Evolutionary conservation across 2,329 filamentous ascomycete genomes (phyloP), one percentile per base, ranked within the genome.

Genomic region (Chaetomiaceae sp.): DNA sequence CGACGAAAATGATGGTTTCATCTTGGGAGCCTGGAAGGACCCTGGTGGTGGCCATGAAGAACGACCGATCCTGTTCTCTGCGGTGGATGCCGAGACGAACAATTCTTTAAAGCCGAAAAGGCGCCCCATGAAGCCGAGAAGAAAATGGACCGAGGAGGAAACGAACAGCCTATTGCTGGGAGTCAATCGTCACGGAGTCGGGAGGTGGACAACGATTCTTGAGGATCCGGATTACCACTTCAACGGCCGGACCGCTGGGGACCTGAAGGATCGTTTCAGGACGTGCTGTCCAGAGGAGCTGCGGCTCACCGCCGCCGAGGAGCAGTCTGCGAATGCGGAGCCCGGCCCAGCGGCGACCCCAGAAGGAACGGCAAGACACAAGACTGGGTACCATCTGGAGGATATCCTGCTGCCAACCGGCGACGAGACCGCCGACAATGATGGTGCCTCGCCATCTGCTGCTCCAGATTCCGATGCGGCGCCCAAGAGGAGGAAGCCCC

Each of bases 121-220:
- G 61, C 75, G 78, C 37, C 76, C 78, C 10, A 75, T 76, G 6
- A 84, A 82, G 61, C 76, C 79, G 1, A 73, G 82, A 54, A 74
- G 77, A 48, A 84, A 83, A 60, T 86, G 82, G 82, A 79, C 80
- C 0, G 80, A 85, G 56, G 77, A 82, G 53, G 82, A 86, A 65
- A 86, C 82, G 1, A 82, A 79, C 46, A 75, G 83, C 58, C 70
- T 86, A 8, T 66, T 86, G 13, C 69, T 83, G 2, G 82, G 82
- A 0, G 82, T 85, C 25, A 76, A 76, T 60, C 78, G 79, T 29
- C 76, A 86, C 61, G 83, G 83, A 1, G 78, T 86, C 8, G 83
- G 82, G 33, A 82, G 80, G 60, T 86, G 82, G 82, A 84, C 80
- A 8, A 78, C 73, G 51, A 86, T 86, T 29, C 68, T 85, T 21